Conservation (phyloP, 345 rosid genomes). For the Gossypium arboreum region DNA sequence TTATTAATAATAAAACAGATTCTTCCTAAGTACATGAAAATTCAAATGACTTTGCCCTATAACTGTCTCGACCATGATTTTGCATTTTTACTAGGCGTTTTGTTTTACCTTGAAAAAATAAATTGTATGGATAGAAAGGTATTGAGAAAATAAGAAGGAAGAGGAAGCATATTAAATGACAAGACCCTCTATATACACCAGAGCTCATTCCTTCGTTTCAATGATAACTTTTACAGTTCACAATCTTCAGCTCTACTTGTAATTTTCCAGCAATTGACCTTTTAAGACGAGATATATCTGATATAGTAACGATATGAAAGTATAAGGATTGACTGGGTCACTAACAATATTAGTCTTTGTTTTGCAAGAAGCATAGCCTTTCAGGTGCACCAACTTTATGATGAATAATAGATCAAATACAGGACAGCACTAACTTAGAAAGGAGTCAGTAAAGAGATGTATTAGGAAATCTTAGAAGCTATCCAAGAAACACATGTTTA, state of each 20-base stretch:
- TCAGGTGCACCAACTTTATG: not conserved
- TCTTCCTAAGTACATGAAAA: too few species aligned
- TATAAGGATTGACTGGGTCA: not conserved
- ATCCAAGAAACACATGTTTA: not conserved
- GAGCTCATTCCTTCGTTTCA: not conserved
- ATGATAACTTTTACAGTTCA: not conserved
- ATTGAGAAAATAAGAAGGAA: too few species aligned
- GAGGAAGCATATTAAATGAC: not conserved
- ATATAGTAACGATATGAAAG: not conserved
- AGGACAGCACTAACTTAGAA: not conserved
- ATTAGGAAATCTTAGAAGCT: conserved; percentile 2
- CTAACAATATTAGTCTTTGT: not conserved
- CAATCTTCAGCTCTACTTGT: not conserved
- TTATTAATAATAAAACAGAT: not conserved
- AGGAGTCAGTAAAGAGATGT: not conserved
- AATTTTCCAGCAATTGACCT: not conserved
- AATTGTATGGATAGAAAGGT: too few species aligned
- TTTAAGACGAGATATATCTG: not conserved
- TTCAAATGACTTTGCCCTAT: too few species aligned
- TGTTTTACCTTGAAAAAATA: too few species aligned
- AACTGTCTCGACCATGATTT: too few species aligned
- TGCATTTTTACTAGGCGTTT: too few species aligned
- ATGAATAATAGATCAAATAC: not conserved
- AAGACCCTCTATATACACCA: not conserved
- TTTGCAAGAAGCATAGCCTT: not conserved